phyloP scores from a whole-genome alignment of 805 yeast genomes.

The Candida montana region DNA sequence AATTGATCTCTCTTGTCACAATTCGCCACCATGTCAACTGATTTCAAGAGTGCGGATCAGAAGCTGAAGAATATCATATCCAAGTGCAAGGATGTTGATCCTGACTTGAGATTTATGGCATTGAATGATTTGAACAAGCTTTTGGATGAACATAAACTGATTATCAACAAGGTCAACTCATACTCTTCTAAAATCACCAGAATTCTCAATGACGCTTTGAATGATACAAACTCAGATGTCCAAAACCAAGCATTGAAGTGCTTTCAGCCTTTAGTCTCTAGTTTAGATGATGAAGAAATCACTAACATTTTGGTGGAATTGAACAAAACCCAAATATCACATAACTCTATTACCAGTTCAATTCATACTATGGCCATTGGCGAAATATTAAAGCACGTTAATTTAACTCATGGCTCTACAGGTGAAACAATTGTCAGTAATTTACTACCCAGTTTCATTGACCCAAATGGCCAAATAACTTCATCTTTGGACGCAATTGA shows the following conservation, averaged over 20 bases:
- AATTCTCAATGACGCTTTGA: conserved; percentile 38
- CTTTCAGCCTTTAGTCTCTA: conserved; percentile 34
- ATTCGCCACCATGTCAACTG: conserved; percentile 17
- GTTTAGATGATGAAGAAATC: conserved; percentile 22
- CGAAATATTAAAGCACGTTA: conserved; percentile 22
- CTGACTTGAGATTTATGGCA: conserved; percentile 84
- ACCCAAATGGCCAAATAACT: conserved; percentile 26
- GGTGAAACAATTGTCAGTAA: conserved; percentile 29
- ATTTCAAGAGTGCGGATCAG: conserved; percentile 26
- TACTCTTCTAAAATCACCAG: conserved; percentile 33
- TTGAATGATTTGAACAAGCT: conserved; percentile 60
- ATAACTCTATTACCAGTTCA: conserved; percentile 25
- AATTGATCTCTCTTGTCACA: no score
- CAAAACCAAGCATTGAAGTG: conserved; percentile 69
- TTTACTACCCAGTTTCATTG: conserved; percentile 35
- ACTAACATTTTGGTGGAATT: conserved; percentile 16
- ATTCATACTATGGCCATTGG: conserved; percentile 25
- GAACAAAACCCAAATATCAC: conserved; percentile 16
- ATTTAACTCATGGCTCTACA: conserved; percentile 19
- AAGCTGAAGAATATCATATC: conserved; percentile 28
- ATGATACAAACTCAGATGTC: conserved; percentile 65
- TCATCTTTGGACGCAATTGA: conserved; percentile 53
- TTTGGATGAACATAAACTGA: conserved; percentile 26
- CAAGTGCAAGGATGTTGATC: conserved; percentile 60
- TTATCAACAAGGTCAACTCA: conserved; percentile 24